phyloP scores from a whole-genome alignment of 352 stramenopile species.

The Globisporangium nagaii region DNA sequence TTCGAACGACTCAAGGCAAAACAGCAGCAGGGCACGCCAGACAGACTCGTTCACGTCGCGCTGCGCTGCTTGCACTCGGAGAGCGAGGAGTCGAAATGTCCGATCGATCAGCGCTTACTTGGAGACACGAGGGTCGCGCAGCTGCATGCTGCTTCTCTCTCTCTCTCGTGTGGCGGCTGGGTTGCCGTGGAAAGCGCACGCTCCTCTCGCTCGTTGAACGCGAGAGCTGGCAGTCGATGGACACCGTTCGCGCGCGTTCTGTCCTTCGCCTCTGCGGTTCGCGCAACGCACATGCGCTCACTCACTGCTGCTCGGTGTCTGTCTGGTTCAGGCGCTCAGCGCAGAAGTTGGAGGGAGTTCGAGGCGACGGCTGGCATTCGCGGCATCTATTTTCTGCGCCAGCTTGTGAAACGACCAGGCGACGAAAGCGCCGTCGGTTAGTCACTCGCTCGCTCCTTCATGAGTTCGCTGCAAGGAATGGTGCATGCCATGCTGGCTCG shows the following conservation, averaged over 20 bases:
- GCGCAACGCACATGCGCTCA: background rate
- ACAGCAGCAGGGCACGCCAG: background rate
- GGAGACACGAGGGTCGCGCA: background rate
- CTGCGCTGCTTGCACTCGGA: background rate
- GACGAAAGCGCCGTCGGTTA: background rate
- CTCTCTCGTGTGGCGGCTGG: background rate
- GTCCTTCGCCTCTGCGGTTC: background rate
- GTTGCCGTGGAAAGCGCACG: too few relatives aligned
- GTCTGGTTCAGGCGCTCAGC: too few relatives aligned
- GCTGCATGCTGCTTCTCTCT: constrained; percentile 1
- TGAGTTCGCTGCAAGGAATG: too few relatives aligned
- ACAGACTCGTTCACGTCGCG: background rate
- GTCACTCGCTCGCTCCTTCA: background rate
- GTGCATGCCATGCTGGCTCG: background rate
- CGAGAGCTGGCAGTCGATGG: background rate
- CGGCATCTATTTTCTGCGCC: constrained; percentile 3
- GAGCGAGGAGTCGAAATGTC: background rate
- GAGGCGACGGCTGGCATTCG: background rate
- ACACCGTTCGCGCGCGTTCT: background rate
- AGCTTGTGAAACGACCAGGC: background rate
- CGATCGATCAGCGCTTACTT: background rate
- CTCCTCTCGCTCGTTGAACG: background rate
- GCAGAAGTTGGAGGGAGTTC: background rate
- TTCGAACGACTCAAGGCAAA: too few relatives aligned
- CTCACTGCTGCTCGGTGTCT: background rate